A percentile compares a stretch with the other conserved stretches of the same genome.
Evolutionary conservation across 495 filamentous ascomycete species (phyloP).

Genomic region (Polyplosphaeria fusca): DNA sequence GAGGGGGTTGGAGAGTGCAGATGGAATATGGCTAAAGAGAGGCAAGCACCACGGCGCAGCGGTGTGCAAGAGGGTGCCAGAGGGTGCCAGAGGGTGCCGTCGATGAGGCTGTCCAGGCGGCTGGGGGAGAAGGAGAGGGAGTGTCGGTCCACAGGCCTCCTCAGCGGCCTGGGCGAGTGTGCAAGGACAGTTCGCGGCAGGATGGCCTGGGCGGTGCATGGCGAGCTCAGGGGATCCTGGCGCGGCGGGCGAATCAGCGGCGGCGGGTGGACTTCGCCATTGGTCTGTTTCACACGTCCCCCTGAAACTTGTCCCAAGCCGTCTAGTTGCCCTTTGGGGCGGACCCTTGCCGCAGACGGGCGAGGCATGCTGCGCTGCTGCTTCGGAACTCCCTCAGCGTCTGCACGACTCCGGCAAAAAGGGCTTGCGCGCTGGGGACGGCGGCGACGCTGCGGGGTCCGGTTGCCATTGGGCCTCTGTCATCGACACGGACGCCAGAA

Average conservation of each 20-base stretch:
- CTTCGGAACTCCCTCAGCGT: not conserved
- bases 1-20: conserved; percentile 14
- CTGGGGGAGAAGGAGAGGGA: not conserved
- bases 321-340: not conserved
- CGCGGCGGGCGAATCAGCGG: not conserved
- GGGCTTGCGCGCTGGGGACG: not conserved
- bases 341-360: not conserved
- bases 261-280: not conserved
- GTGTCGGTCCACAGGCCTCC: not conserved
- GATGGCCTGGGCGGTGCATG: not conserved
- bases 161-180: not conserved
- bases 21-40: conserved; percentile 15
- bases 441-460: not conserved
- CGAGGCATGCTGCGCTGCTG: not conserved
- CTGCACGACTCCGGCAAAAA: not conserved
- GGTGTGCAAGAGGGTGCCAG: conserved; percentile 17
- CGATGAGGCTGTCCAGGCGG: not conserved
- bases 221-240: not conserved
- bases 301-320: not conserved
- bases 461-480: not conserved
- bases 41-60: conserved; percentile 30
- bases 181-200: not conserved
- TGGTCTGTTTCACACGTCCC: not conserved
- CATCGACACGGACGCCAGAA: not conserved
- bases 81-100: conserved; percentile 5